phyloP scores from a whole-genome alignment of 164 flowering plant genomes.

The Sedum album region DNA sequence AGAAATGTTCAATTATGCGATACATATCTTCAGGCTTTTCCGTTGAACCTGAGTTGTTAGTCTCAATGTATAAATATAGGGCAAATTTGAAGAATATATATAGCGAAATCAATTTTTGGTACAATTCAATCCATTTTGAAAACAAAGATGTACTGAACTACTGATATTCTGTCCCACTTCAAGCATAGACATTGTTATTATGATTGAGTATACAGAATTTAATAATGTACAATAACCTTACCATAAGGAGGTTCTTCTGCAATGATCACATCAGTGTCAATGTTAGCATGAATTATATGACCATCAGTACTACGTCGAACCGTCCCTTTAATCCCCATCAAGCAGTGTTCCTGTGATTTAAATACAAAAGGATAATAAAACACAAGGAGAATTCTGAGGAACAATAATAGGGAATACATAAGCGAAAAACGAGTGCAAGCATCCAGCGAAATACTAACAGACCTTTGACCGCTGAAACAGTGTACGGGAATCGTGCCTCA shows the following conservation, averaged over 20 bases:
- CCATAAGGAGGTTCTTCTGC: slow-evolving; percentile 98
- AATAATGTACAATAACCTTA: slow-evolving; percentile 24
- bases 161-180: not conserved
- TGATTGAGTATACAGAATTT: not conserved
- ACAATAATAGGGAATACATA: not conserved
- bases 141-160: not conserved
- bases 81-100: not conserved
- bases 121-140: not conserved
- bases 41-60: slow-evolving; percentile 61
- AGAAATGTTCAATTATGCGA: slow-evolving; percentile 88
- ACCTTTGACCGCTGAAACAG: slow-evolving; percentile 81
- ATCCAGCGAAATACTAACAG: not conserved
- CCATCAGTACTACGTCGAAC: slow-evolving; percentile 99
- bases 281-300: slow-evolving; percentile 98
- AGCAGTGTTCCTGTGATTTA: slow-evolving; percentile 82
- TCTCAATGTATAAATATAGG: not conserved
- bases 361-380: slow-evolving; percentile 4
- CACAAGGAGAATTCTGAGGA: not conserved
- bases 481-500: slow-evolving; percentile 94
- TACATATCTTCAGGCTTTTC: slow-evolving; percentile 95
- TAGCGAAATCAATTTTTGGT: not conserved
- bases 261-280: slow-evolving; percentile 95
- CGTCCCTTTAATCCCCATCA: slow-evolving; percentile 99
- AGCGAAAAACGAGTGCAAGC: not conserved
- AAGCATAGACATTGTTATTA: not conserved